A percentile compares a stretch with the other conserved stretches of the same genome.
Evolutionary conservation across 2,329 filamentous ascomycete species (phyloP).

Genomic region (Hypoxylon sp.): DNA sequence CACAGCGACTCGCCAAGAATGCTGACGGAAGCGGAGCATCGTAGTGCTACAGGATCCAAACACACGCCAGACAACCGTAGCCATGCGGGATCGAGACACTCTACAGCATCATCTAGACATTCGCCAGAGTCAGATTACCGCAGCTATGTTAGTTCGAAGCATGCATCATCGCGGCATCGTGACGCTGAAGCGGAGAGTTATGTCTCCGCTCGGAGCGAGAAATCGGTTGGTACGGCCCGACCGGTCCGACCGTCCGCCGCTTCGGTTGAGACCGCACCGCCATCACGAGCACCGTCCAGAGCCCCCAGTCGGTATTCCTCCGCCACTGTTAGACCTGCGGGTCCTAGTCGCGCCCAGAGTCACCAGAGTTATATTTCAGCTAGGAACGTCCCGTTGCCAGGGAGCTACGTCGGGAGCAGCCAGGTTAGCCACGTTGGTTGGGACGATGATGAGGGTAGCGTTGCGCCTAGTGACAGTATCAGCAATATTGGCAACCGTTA

Average conservation of each 20-base stretch:
- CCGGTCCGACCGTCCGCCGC: slow-evolving; percentile 51
- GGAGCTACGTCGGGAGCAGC: slow-evolving; percentile 60
- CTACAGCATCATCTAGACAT: slow-evolving; percentile 21
- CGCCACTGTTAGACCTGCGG: slow-evolving; percentile 19
- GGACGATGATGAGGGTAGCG: slow-evolving; percentile 67
- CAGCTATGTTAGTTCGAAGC: slow-evolving; percentile 51
- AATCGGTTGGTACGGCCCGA: slow-evolving; percentile 57
- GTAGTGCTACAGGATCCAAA: slow-evolving; percentile 25
- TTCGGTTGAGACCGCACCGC: slow-evolving; percentile 56
- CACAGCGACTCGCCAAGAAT: slow-evolving; percentile 52
- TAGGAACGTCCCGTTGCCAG: slow-evolving; percentile 59
- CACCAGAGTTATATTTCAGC: slow-evolving; percentile 52
- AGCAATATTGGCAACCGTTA: slow-evolving; percentile 69
- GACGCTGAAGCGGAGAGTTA: slow-evolving; percentile 62
- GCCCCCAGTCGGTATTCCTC: slow-evolving; percentile 31
- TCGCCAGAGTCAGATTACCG: slow-evolving; percentile 43
- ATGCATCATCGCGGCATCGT: slow-evolving; percentile 41
- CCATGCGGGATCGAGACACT: slow-evolving; percentile 26
- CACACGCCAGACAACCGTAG: slow-evolving; percentile 38
- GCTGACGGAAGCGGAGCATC: slow-evolving; percentile 46
- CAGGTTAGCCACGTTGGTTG: slow-evolving; percentile 59
- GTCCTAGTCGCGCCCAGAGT: slow-evolving; percentile 30
- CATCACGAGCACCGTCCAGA: slow-evolving; percentile 35
- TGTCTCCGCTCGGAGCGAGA: slow-evolving; percentile 61
- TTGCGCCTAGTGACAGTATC: slow-evolving; percentile 74